phyloP scores from a whole-genome alignment of 2,329 filamentous ascomycete species.

The Elsinoe arachidis region DNA sequence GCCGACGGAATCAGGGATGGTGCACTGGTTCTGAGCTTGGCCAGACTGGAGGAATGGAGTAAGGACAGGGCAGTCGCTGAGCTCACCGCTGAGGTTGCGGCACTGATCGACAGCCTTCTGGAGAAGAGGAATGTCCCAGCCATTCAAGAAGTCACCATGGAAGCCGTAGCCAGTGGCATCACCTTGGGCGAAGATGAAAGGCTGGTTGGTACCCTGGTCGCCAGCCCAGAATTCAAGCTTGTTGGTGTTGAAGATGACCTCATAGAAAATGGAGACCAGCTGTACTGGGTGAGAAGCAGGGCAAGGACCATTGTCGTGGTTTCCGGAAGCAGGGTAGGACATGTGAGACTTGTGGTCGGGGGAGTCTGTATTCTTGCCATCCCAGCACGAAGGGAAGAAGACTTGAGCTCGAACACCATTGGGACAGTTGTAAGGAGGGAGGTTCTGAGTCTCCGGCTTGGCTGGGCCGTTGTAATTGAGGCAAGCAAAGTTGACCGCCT shows the following conservation, averaged over 20 bases:
- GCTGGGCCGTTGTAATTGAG: slow-evolving; percentile 29
- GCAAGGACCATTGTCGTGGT: slow-evolving; percentile 45
- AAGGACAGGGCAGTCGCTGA: slow-evolving; percentile 55
- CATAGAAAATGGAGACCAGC: slow-evolving; percentile 52
- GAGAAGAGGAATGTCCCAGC: slow-evolving; percentile 58
- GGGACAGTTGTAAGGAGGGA: slow-evolving; percentile 63
- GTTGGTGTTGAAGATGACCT: slow-evolving; percentile 48
- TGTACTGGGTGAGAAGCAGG: slow-evolving; percentile 45
- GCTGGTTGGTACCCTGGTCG: slow-evolving; percentile 43
- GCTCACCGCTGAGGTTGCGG: slow-evolving; percentile 49
- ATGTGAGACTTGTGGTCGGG: slow-evolving; percentile 55
- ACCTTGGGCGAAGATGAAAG: slow-evolving; percentile 61
- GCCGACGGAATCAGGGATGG: slow-evolving; percentile 35
- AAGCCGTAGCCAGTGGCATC: slow-evolving; percentile 61
- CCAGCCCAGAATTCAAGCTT: slow-evolving; percentile 39
- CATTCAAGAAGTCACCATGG: slow-evolving; percentile 63
- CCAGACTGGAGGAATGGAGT: slow-evolving; percentile 20
- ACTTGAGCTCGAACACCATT: slow-evolving; percentile 55
- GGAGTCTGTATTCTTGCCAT: slow-evolving; percentile 51
- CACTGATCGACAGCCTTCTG: slow-evolving; percentile 61
- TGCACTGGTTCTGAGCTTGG: slow-evolving; percentile 36
- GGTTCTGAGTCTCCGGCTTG: slow-evolving; percentile 43
- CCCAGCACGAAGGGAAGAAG: slow-evolving; percentile 67
- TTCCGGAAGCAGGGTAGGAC: slow-evolving; percentile 46
- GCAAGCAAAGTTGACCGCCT: slow-evolving; percentile 51